These are phyloP conservation scores for Cutaneotrichosporon dermatis DNA, from an alignment of 1,284 basidiomycete genomes.

Conservation along the genomic window DNA sequence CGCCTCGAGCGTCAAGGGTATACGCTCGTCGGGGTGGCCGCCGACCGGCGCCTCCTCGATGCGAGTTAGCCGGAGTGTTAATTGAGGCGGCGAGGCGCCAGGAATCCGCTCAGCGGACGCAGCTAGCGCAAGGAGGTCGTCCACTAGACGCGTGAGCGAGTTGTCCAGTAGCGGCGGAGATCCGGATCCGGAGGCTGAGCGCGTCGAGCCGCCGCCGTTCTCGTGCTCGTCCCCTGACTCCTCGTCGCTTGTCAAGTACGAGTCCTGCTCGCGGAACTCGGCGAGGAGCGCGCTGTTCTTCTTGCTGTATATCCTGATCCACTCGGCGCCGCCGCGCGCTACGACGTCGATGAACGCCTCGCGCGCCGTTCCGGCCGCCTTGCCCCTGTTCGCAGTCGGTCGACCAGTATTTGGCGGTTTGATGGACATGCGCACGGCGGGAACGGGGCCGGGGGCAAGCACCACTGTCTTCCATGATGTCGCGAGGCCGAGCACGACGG, in stretches of 20 bases:
- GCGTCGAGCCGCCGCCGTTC: conserved; percentile 24
- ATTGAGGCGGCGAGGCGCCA: conserved; percentile 31
- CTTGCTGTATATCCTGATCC: conserved; percentile 77
- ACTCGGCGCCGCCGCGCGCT: conserved; percentile 64
- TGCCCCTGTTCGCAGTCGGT: not conserved
- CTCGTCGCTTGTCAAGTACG: conserved; percentile 57
- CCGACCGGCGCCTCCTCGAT: conserved; percentile 51
- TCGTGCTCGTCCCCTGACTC: conserved; percentile 32
- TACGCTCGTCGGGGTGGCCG: conserved; percentile 54
- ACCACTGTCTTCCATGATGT: conserved; percentile 66
- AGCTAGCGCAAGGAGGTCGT: conserved; percentile 51
- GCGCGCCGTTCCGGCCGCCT: conserved; percentile 20
- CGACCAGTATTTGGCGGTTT: conserved; percentile 3
- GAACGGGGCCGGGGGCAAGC: conserved; percentile 57
- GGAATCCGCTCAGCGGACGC: conserved; percentile 18
- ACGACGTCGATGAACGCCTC: conserved; percentile 63
- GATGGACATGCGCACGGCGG: conserved; percentile 51
- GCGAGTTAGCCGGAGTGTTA: conserved; percentile 66
- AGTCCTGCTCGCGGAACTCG: conserved; percentile 76
- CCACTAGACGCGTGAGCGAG: conserved; percentile 27
- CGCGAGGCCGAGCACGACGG: conserved; percentile 37
- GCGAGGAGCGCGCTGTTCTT: conserved; percentile 68
- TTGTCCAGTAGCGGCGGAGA: conserved; percentile 1
- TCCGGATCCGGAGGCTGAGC: not conserved
- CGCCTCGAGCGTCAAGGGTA: conserved; percentile 57